Evolutionary conservation across 2,329 filamentous ascomycete genomes (phyloP), one percentile per base, ranked within the genome.

Genomic region (Paracoccidioides brasiliensis): DNA sequence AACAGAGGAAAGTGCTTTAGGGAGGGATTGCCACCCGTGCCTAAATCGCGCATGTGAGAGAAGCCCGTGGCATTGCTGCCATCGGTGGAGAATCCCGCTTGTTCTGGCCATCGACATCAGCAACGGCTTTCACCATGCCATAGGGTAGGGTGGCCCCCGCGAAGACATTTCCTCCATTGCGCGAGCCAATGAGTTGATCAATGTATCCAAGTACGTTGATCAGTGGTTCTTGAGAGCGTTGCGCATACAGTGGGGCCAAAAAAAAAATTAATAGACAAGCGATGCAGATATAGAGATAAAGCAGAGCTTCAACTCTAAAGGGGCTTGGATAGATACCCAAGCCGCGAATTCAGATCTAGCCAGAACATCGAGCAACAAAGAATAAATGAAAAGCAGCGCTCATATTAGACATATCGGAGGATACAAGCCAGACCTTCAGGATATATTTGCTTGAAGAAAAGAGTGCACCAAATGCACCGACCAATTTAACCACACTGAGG

Each of bases 1-100:
- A 88, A 88, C 1, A 88, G 72, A 0, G 85, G 82, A 53, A 88
- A 88, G 64, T 87, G 88, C 9, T 84, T 85, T 9, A 88, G 70
- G 5, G 82, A 87, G 0, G 84, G 80, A 0, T 70, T 59, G 56
- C 72, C 74, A 52, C 76, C 76, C 40, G 76, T 78, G n/a, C 76
- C 76, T 46, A 68, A 72, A 59, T 78, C 77, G 61, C 79, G 77
- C 72, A 77, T 76, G 3, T 73, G 66, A 1, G 67, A 70, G 64
- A 80, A 80, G 3, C 78, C 78, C 3, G 73, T 74, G 50, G 80
- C 68, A 33, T 70, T 45, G 70, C 38, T 38, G 79, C 77, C 3
- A 71, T 74, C 5, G 78, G 76, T 63, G 80, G 81, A 0, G 79
- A 79, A 41, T 76, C 79, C 57, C 81, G 78, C 49, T 81, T 78